Conservation (phyloP, 768 basidiomycete genomes). For the Russula sp. region DNA sequence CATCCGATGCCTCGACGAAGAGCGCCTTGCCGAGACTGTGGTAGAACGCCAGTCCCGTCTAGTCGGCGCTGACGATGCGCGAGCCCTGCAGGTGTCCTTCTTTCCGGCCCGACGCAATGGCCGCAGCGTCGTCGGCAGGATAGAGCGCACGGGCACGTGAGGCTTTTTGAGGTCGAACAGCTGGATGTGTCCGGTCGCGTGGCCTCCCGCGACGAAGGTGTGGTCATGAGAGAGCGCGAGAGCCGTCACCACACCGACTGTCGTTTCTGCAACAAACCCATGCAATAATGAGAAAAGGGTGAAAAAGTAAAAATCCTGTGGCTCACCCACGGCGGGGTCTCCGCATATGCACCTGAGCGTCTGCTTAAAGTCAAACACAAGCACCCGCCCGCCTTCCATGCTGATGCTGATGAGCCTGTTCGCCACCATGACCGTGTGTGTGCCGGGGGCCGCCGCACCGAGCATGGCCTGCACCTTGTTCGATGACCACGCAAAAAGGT, state of each 20-base stretch:
- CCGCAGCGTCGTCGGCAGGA: constrained; percentile 58
- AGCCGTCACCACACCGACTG: constrained; percentile 76
- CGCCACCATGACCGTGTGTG: constrained; percentile 75
- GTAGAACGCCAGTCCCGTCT: constrained; percentile 88
- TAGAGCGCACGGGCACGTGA: constrained; percentile 58
- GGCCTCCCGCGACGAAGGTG: constrained; percentile 87
- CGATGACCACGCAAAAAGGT: constrained; percentile 47
- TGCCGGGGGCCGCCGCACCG: constrained; percentile 51
- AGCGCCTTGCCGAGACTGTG: constrained; percentile 91
- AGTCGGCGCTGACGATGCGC: constrained; percentile 82
- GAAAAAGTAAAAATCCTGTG: background rate
- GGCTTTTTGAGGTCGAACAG: constrained; percentile 77
- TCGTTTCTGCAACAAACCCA: constrained; percentile 39
- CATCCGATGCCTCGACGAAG: constrained; percentile 92
- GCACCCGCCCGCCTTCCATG: constrained; percentile 67
- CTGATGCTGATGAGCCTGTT: constrained; percentile 90
- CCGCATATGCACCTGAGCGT: constrained; percentile 76
- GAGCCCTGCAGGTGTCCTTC: constrained; percentile 83
- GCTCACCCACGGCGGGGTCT: constrained; percentile 52
- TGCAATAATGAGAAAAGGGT: too few species aligned
- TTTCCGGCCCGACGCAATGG: constrained; percentile 70
- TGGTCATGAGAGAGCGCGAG: constrained; percentile 89
- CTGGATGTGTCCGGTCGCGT: constrained; percentile 77
- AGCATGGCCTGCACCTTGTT: constrained; percentile 59
- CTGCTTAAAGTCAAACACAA: constrained; percentile 90